Evolutionary conservation across 129 eudicot species (phyloP).

Genomic region (Flaveria ramosissima): DNA sequence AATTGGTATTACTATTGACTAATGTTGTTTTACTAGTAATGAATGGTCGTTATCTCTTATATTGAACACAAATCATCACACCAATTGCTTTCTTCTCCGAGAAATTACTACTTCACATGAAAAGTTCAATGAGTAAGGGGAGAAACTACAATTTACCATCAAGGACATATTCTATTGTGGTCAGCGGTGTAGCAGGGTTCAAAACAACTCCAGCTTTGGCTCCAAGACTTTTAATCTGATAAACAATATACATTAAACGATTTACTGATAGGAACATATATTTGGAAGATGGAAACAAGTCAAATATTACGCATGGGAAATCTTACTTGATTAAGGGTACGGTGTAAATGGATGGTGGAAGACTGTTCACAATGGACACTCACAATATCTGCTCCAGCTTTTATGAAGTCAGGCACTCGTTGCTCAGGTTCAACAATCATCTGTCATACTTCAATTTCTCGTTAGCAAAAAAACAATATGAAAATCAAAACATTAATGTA

Average conservation of each 20-base stretch:
- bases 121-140: background rate
- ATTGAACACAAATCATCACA: background rate
- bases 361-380: slow-evolving; percentile 97
- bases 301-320: slow-evolving; percentile 7
- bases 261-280: slow-evolving; percentile 4
- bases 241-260: slow-evolving; percentile 1
- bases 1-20: background rate
- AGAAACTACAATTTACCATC: slow-evolving; percentile 52
- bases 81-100: background rate
- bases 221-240: slow-evolving; percentile 84
- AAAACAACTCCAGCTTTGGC: slow-evolving; percentile 97
- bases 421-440: slow-evolving; percentile 99
- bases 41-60: too few relatives aligned
- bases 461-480: slow-evolving; percentile 32
- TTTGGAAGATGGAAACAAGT: background rate
- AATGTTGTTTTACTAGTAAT: background rate
- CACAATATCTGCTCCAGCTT: slow-evolving; percentile 99
- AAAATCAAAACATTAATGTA: background rate
- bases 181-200: slow-evolving; percentile 90
- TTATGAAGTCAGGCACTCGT: slow-evolving; percentile 89
- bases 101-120: background rate
- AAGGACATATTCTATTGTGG: slow-evolving; percentile 82
- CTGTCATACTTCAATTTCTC: slow-evolving; percentile 47
- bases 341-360: slow-evolving; percentile 95
- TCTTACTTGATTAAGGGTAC: slow-evolving; percentile 84